A percentile compares a stretch with the other conserved stretches of the same genome.
Evolutionary conservation across 1,284 basidiomycete species (phyloP).

Genomic region (Malassezia restricta): DNA sequence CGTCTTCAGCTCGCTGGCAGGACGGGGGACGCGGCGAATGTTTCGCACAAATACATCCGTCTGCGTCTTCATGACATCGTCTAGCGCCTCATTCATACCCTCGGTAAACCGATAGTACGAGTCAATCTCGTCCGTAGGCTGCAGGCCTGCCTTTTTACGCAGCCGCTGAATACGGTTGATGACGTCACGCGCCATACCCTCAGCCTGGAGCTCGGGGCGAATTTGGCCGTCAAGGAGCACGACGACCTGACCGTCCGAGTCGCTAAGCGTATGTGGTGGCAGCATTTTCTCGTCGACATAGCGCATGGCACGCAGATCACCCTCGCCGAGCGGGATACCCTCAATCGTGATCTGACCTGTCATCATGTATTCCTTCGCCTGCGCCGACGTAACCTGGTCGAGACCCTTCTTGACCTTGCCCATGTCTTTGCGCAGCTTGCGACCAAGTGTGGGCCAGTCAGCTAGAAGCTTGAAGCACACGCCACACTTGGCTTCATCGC

Average conservation of each 20-base stretch:
- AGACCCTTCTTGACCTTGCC: constrained; percentile 79
- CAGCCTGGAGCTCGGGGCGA: constrained; percentile 71
- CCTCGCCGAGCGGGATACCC: constrained; percentile 75
- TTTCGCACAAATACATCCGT: constrained; percentile 64
- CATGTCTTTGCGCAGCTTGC: constrained; percentile 86
- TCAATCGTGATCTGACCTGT: constrained; percentile 72
- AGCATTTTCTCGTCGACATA: constrained; percentile 60
- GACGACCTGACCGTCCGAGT: constrained; percentile 89
- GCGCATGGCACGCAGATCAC: constrained; percentile 79
- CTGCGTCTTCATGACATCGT: constrained; percentile 60
- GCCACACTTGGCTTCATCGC: constrained; percentile 72
- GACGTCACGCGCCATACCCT: constrained; percentile 79
- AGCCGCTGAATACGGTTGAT: constrained; percentile 91
- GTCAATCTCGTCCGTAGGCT: constrained; percentile 84
- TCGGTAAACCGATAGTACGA: constrained; percentile 74
- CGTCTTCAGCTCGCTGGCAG: constrained; percentile 42
- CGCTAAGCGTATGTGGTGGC: constrained; percentile 58
- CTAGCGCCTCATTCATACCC: constrained; percentile 54
- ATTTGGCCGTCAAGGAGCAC: constrained; percentile 78
- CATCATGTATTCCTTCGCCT: constrained; percentile 65
- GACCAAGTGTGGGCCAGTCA: constrained; percentile 88
- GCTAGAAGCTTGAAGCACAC: constrained; percentile 83
- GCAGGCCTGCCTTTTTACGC: constrained; percentile 85
- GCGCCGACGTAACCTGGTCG: constrained; percentile 66
- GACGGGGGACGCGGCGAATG: constrained; percentile 53